Percentiles rank a stretch among this genome's conserved stretches.
Conservation (phyloP, 163 green algal species). For the Chlorella variabilis region DNA sequence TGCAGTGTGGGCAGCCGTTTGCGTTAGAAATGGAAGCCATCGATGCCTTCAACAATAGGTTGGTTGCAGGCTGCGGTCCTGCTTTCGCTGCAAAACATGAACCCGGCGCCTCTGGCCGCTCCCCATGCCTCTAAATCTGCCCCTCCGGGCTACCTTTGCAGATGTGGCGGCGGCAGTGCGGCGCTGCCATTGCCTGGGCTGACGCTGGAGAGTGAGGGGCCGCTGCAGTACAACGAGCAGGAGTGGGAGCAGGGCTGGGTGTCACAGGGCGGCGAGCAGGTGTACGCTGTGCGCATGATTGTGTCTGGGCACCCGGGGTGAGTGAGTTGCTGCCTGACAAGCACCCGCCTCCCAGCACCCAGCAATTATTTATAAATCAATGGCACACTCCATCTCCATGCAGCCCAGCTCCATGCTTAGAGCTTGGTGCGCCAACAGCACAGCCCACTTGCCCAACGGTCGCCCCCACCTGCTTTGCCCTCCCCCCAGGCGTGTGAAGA, state of each 20-base stretch:
- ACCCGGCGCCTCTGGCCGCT: no score
- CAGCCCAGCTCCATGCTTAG: not conserved
- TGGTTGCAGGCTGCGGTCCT: not conserved
- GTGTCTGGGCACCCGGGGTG: constrained; percentile 50
- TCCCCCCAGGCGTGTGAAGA: not conserved
- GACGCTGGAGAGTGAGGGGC: constrained; percentile 35
- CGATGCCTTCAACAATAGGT: constrained; percentile 69
- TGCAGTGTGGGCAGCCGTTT: constrained; percentile 64
- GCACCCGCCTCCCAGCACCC: no score
- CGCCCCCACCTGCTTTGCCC: no score
- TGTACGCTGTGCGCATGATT: constrained; percentile 48
- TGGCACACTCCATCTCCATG: no score
- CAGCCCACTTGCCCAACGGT: no score
- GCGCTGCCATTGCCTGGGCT: constrained; percentile 42
- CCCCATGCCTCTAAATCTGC: no score
- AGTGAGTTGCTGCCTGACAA: constrained; percentile 2
- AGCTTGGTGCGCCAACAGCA: no score
- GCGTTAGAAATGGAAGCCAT: constrained; percentile 66
- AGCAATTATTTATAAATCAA: no score
- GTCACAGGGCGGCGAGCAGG: constrained; percentile 42
- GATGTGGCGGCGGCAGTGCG: not conserved
- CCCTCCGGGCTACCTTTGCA: not conserved
- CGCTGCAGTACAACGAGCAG: constrained; percentile 48
- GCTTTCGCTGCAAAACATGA: no score
- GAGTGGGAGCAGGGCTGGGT: constrained; percentile 60